A percentile compares a stretch with the other conserved stretches of the same genome.
These are phyloP conservation scores for Diaporthe nobilis DNA, from an alignment of 2,329 filamentous ascomycete species.

Conservation along the genomic window DNA sequence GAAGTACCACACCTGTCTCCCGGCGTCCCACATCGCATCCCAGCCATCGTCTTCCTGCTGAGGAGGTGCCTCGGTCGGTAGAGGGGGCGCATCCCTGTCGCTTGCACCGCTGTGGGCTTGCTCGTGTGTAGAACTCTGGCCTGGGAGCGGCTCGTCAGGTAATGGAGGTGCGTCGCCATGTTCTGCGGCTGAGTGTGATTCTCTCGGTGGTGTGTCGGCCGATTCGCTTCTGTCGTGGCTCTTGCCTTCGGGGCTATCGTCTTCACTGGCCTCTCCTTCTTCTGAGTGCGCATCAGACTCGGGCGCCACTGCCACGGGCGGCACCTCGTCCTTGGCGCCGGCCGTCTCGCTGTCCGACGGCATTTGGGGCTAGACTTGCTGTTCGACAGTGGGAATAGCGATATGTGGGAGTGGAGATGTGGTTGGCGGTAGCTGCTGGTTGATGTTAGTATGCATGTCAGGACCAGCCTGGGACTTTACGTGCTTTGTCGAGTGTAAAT, in stretches of 20 bases:
- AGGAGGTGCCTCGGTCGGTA: slow-evolving; percentile 60
- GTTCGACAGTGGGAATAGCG: background rate
- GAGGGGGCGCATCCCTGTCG: slow-evolving; percentile 50
- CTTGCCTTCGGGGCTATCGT: slow-evolving; percentile 13
- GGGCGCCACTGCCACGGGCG: slow-evolving; percentile 22
- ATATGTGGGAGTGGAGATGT: background rate
- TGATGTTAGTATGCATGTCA: slow-evolving; percentile 39
- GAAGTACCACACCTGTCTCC: slow-evolving; percentile 82
- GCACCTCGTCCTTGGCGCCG: slow-evolving; percentile 29
- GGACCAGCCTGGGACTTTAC: slow-evolving; percentile 36
- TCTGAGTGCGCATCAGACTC: slow-evolving; percentile 37
- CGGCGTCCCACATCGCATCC: slow-evolving; percentile 83
- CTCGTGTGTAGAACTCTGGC: background rate
- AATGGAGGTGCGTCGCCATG: slow-evolving; percentile 36
- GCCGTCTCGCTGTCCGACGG: slow-evolving; percentile 38
- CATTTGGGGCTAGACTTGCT: slow-evolving; percentile 19
- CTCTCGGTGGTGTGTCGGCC: background rate
- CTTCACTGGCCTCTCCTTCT: slow-evolving; percentile 40
- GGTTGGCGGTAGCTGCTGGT: slow-evolving; percentile 29
- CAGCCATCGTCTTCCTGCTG: slow-evolving; percentile 78
- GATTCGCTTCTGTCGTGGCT: background rate
- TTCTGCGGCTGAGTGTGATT: background rate
- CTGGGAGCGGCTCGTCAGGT: slow-evolving; percentile 35
- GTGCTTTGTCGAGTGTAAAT: slow-evolving; percentile 27
- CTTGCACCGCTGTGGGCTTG: background rate